Percentiles rank a stretch among this genome's conserved stretches.
Evolutionary conservation across 108 stramenopile species (phyloP).

Genomic region (Discostella stelligeroides): DNA sequence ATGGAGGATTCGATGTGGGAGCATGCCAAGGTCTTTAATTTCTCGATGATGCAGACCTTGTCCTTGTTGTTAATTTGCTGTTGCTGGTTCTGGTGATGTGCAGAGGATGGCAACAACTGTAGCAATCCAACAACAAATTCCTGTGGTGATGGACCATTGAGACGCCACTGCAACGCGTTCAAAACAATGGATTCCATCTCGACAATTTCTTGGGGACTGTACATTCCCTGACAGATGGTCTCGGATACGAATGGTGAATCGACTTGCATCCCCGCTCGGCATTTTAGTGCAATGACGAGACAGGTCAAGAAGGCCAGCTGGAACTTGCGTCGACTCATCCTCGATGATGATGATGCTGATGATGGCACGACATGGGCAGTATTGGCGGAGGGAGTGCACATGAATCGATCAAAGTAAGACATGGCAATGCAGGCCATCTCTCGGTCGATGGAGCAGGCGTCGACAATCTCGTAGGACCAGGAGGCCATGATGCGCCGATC

Average conservation of each 20-base stretch:
- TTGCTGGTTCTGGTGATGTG: too few species aligned
- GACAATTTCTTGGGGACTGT: slow-evolving; percentile 5
- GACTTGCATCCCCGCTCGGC: slow-evolving; percentile 23
- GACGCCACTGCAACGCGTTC: slow-evolving; percentile 16
- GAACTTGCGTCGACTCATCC: slow-evolving; percentile 5
- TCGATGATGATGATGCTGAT: not conserved
- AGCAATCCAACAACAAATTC: slow-evolving; percentile 20
- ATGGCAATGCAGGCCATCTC: slow-evolving; percentile 3
- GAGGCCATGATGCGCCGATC: not conserved
- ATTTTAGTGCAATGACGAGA: slow-evolving; percentile 20
- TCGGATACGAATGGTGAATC: slow-evolving; percentile 18
- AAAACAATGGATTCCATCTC: slow-evolving; percentile 20
- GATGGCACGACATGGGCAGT: not conserved
- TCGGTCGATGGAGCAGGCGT: slow-evolving; percentile 25
- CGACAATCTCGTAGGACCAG: slow-evolving; percentile 28
- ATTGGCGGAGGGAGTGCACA: slow-evolving; percentile 10
- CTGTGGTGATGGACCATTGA: slow-evolving; percentile 29
- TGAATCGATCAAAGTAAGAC: slow-evolving; percentile 41
- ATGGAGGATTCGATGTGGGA: too few species aligned
- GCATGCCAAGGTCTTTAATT: too few species aligned
- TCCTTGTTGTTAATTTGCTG: too few species aligned
- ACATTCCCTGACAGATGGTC: slow-evolving; percentile 8
- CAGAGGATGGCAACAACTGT: not conserved
- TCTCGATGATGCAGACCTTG: too few species aligned
- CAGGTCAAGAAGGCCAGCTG: slow-evolving; percentile 21